A percentile compares a stretch with the other conserved stretches of the same genome.
These are phyloP conservation scores for Alternaria triticina DNA, from an alignment of 2,329 filamentous ascomycete species.

Conservation along the genomic window DNA sequence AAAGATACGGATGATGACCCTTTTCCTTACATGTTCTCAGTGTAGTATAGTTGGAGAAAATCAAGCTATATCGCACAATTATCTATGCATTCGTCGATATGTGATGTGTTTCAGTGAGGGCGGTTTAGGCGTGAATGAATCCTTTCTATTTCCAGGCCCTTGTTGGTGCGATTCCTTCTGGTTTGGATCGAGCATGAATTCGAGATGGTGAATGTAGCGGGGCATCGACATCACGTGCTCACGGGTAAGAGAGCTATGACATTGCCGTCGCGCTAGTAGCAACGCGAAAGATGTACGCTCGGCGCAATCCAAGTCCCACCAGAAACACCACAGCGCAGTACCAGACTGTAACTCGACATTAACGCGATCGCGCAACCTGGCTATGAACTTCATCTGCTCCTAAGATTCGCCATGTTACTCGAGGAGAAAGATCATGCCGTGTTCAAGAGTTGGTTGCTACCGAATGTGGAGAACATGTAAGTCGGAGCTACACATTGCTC, in stretches of 20 bases:
- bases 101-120: background rate
- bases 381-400: slow-evolving; percentile 1
- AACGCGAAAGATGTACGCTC: slow-evolving; percentile 17
- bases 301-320: background rate
- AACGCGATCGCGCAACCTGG: background rate
- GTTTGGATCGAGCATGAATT: background rate
- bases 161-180: background rate
- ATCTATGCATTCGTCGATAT: background rate
- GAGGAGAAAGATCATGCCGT: slow-evolving; percentile 60
- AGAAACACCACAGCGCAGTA: background rate
- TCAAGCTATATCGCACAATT: slow-evolving; percentile 40
- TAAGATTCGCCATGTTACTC: slow-evolving; percentile 57
- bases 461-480: slow-evolving; percentile 76
- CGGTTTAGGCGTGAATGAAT: slow-evolving; percentile 18
- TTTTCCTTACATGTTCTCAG: slow-evolving; percentile 43
- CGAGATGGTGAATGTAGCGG: slow-evolving; percentile 24
- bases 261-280: slow-evolving; percentile 19
- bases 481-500: slow-evolving; percentile 36
- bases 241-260: slow-evolving; percentile 20
- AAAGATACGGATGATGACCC: slow-evolving; percentile 45
- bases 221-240: slow-evolving; percentile 21
- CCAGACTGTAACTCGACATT: background rate
- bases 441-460: slow-evolving; percentile 79
- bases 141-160: background rate
- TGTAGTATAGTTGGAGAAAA: slow-evolving; percentile 45